Conservation (phyloP, 2,329 filamentous ascomycete genomes). For the Macroventuria anomochaeta region DNA sequence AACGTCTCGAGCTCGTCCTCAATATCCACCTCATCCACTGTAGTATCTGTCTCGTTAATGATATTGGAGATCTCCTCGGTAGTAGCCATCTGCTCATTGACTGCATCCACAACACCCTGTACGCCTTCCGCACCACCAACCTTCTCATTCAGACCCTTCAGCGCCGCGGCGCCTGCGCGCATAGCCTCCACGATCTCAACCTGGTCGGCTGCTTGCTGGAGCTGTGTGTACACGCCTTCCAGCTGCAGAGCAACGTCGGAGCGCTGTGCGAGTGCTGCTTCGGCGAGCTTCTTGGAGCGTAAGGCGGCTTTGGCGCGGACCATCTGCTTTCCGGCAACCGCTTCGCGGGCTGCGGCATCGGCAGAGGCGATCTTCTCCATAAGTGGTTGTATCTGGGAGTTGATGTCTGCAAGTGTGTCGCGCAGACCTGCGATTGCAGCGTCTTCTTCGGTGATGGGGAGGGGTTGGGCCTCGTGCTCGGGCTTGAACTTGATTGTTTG, state of each 20-base stretch:
- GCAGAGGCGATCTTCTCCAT: constrained; percentile 59
- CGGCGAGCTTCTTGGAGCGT: constrained; percentile 80
- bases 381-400: constrained; percentile 70
- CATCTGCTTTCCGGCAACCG: constrained; percentile 75
- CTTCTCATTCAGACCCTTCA: constrained; percentile 75
- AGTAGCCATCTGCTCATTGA: constrained; percentile 78
- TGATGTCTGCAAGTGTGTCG: constrained; percentile 72
- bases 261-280: constrained; percentile 74
- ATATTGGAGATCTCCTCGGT: constrained; percentile 79
- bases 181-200: constrained; percentile 84
- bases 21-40: constrained; percentile 79
- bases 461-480: constrained; percentile 47
- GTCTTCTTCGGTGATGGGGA: constrained; percentile 77
- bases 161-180: constrained; percentile 75
- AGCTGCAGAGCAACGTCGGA: constrained; percentile 78
- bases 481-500: constrained; percentile 76
- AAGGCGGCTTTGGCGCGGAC: constrained; percentile 78
- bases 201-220: constrained; percentile 85
- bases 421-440: constrained; percentile 80
- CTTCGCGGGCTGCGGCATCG: constrained; percentile 67
- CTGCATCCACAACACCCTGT: constrained; percentile 74
- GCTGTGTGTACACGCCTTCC: constrained; percentile 80
- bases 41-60: constrained; percentile 65
- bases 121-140: constrained; percentile 79
- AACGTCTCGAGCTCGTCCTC: constrained; percentile 86